A percentile compares a stretch with the other conserved stretches of the same genome.
Conservation (phyloP, 164 flowering plant genomes). For the Cinnamomum chago region DNA sequence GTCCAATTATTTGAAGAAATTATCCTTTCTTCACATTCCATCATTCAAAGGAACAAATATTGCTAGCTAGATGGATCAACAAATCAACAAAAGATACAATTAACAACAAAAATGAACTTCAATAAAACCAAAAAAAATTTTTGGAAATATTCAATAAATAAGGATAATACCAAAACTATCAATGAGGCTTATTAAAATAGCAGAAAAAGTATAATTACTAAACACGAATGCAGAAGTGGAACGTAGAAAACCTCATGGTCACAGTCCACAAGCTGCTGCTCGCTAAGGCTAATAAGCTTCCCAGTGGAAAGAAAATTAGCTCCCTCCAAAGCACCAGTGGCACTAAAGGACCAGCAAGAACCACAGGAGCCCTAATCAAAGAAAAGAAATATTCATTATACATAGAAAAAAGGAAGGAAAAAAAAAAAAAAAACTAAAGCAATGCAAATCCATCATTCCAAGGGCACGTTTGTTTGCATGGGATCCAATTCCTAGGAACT, state of each 20-base stretch:
- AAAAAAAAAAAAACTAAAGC: neutral
- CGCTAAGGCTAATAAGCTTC: conserved; percentile 79
- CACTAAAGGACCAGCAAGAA: conserved; percentile 94
- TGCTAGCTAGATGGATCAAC: too few relatives aligned
- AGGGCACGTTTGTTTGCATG: neutral
- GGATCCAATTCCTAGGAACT: too few relatives aligned
- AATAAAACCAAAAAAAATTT: too few relatives aligned
- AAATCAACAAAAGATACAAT: too few relatives aligned
- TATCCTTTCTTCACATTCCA: too few relatives aligned
- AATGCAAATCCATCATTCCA: neutral
- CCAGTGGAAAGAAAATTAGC: conserved; percentile 76
- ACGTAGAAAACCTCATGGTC: conserved; percentile 66
- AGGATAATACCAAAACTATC: too few relatives aligned
- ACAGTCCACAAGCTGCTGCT: conserved; percentile 94
- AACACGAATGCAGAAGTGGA: neutral
- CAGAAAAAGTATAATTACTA: too few relatives aligned
- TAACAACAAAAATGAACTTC: too few relatives aligned
- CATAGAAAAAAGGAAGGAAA: neutral
- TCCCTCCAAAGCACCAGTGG: conserved; percentile 92
- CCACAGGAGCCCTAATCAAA: conserved; percentile 79
- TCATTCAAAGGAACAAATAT: too few relatives aligned
- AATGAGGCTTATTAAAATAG: too few relatives aligned
- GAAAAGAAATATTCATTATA: neutral
- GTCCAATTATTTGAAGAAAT: too few relatives aligned
- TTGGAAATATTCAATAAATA: too few relatives aligned